Base-by-base conservation (phyloP, 352 stramenopile species). In the Sclerospora graminicola region DNA sequence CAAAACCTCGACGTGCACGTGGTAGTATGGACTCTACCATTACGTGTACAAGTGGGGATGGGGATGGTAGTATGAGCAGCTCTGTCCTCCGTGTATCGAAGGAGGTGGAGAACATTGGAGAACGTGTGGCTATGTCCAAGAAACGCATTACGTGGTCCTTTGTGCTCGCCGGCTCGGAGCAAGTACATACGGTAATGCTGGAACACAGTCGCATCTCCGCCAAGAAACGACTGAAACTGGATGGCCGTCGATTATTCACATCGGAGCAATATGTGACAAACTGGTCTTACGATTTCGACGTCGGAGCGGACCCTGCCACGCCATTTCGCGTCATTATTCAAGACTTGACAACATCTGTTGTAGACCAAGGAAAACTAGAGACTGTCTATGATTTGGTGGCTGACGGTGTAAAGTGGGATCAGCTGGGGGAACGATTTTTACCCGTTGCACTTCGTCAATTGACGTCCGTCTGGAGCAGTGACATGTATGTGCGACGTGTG, bases 141-240 rank as follows among this genome's bases (percentile, higher is more conserved):
- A 91, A 93, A 44, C 69, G 77, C 37, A 61, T 91, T 23, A 89
- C 75, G 14, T 91, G 82, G 79, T 75, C 76, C 40, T 90, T 93
- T 42, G 74, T 90, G 28, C 69, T 90, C 30, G 63, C 63, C 2
- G 72, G 70, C 1, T 82, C 69, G 10, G 68, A 87, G 41, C 67
- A 87, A 33, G 76, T 93, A 24, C 78, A 90, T 49, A 93, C 81
- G 26, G 57, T 93, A 13, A 89, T 72, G 60, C 66, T 93, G 14
- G 81, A 89, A 47, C 81, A 93, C 46, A 89, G 76, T 41, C 73
- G 76, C 40, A 74, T 93, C 21, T 76, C 76, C 48, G 71, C 65
- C 36, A 90, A 90, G 60, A 90, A 93, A 58, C 76, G 75, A 1
- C 54, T 93, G 43, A 81, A 78, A 18, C 55, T 93, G 9, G 81